These are phyloP conservation scores for Cyclotella cryptica DNA, from an alignment of 108 stramenopile species.

Conservation along the genomic window DNA sequence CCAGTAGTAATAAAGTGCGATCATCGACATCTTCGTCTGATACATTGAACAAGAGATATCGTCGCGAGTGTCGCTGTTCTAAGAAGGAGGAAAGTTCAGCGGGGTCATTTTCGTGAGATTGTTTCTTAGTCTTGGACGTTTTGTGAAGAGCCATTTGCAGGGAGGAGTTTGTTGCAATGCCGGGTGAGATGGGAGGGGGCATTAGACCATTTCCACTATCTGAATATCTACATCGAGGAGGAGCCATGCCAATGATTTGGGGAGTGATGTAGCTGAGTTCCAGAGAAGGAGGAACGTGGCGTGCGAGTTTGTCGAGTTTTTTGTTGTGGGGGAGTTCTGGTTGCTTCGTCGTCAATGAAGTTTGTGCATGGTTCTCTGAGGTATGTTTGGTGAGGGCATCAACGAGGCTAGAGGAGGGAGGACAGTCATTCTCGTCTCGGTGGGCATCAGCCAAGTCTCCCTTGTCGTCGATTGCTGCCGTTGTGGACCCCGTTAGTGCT, in stretches of 20 bases:
- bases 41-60: constrained; percentile 66
- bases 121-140: constrained; percentile 13
- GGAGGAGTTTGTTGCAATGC: background rate
- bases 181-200: background rate
- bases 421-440: too few species aligned
- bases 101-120: constrained; percentile 57
- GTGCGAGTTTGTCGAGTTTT: constrained; percentile 43
- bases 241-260: constrained; percentile 64
- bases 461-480: too few species aligned
- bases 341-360: background rate
- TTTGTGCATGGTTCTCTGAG: too few species aligned
- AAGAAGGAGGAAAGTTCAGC: constrained; percentile 57
- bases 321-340: background rate
- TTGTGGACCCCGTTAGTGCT: too few species aligned
- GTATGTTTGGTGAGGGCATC: too few species aligned
- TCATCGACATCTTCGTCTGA: constrained; percentile 64
- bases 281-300: constrained; percentile 39
- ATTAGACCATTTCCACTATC: background rate
- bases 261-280: constrained; percentile 73
- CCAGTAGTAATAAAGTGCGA: constrained; percentile 57
- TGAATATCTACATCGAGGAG: constrained; percentile 30
- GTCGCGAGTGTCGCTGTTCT: constrained; percentile 55
- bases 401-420: too few species aligned
- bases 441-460: too few species aligned
- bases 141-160: background rate